Conservation (phyloP, 768 basidiomycete genomes). For the Macrolepiota fuliginosa region DNA sequence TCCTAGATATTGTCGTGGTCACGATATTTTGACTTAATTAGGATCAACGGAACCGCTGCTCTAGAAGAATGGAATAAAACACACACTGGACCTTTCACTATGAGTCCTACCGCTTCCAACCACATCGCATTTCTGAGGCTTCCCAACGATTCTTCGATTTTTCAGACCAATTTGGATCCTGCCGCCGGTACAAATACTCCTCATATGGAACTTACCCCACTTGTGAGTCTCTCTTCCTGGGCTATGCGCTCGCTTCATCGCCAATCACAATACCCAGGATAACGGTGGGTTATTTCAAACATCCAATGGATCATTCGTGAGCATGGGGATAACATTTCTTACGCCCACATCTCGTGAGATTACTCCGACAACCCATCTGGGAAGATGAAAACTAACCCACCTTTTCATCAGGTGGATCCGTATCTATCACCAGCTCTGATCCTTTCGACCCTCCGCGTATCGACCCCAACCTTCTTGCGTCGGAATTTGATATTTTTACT, state of each 20-base stretch:
- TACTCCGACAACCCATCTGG: not conserved
- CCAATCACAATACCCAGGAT: not conserved
- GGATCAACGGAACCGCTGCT: conserved; percentile 1
- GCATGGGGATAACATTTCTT: conserved; percentile 22
- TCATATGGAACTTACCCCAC: conserved; percentile 18
- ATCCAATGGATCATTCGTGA: conserved; percentile 24
- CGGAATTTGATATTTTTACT: conserved; percentile 21
- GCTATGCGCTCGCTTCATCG: not conserved
- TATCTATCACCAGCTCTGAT: conserved; percentile 18
- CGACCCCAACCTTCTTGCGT: conserved; percentile 20
- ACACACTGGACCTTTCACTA: conserved; percentile 21
- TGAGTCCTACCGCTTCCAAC: conserved; percentile 12
- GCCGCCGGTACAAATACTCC: conserved; percentile 16
- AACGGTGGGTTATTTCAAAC: conserved; percentile 15
- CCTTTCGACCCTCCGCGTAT: conserved; percentile 25
- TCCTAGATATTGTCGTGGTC: not conserved
- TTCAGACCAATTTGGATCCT: conserved; percentile 23
- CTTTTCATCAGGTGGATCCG: conserved; percentile 18
- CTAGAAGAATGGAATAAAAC: conserved; percentile 18
- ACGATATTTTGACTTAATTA: not conserved
- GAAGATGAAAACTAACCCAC: not conserved
- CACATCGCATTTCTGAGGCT: conserved; percentile 23
- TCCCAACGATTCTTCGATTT: conserved; percentile 15
- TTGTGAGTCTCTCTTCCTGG: conserved; percentile 12
- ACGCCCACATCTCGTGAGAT: conserved; percentile 29